Base-by-base conservation (phyloP, 768 basidiomycete species). In the Tephrocybe sp. region DNA sequence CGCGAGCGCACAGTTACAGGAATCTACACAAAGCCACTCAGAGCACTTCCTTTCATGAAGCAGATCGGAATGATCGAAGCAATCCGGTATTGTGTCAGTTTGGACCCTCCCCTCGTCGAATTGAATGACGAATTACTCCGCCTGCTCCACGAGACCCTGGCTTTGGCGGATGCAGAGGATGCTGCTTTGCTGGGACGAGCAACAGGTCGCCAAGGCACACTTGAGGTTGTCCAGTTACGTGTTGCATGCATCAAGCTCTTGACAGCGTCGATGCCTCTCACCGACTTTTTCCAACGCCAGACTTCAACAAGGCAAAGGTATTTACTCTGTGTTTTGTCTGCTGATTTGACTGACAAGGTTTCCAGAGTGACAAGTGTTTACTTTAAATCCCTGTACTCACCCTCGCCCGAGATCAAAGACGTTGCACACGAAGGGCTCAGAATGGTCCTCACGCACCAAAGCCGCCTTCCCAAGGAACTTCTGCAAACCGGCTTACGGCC, bases 11-110 rank as follows among this genome's bases (percentile, higher is more conserved):
- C 98, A 72, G 76, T 98, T 33, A 81, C 83, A 15, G 83, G 88
- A 2, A 94, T 99, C 58, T 98, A 89, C 72, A 91, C 90, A n/a
- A 98, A 98, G 64, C 97, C 97, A 11, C 79, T 99, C 17, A 80
- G 97, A 46, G 97, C 97, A 0, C 78, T 99, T 21, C 94, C 94
- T 1, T 95, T 98, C 65, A 79, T 88, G 14, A 92, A 93, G 61
- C 97, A 98, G 67, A 97, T 98, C 51, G 97, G 95, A 25, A 94
- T 98, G 81, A 93, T 98, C 53, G 97, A 98, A 61, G 93, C 93
- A 15, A 85, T 98, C 53, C 89, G 95, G 9, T 99, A 94, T 66
- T 92, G 93, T 65, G 83, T 99, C 55, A 88, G 83, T 51, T 74
- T 98, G 28, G 82, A 90, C 23, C 95, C 97, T 9, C 90, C 93